Evolutionary conservation across 2,329 filamentous ascomycete genomes (phyloP).

Genomic region (Cercospora berteroae): DNA sequence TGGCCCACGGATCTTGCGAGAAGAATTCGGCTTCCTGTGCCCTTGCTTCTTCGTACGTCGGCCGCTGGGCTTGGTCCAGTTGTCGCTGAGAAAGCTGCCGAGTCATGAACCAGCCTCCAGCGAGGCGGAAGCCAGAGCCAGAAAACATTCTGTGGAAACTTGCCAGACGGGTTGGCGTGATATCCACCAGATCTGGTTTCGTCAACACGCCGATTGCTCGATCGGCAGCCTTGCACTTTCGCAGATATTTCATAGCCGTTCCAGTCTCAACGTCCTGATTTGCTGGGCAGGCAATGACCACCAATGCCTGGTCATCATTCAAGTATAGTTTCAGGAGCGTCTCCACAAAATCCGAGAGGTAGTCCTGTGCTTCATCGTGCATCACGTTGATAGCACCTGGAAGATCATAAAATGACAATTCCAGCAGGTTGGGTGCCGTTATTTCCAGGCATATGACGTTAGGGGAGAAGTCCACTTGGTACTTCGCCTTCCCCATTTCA

Average conservation of each 20-base stretch:
- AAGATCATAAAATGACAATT: conserved; percentile 80
- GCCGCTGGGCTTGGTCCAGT: conserved; percentile 37
- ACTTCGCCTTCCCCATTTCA: conserved; percentile 29
- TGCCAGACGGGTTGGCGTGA: conserved; percentile 36
- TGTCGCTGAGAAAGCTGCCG: conserved; percentile 60
- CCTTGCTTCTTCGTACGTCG: conserved; percentile 51
- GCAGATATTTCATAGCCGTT: conserved; percentile 64
- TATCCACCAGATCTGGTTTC: conserved; percentile 71
- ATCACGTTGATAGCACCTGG: conserved; percentile 77
- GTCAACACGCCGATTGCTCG: conserved; percentile 64
- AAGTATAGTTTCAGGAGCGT: conserved; percentile 63
- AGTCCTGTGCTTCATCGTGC: conserved; percentile 59
- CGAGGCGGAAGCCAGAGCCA: conserved; percentile 61
- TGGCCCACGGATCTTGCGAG: conserved; percentile 46
- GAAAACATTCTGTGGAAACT: conserved; percentile 45
- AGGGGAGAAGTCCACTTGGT: conserved; percentile 69
- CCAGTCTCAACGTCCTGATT: conserved; percentile 76
- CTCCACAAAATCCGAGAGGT: conserved; percentile 69
- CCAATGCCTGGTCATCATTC: conserved; percentile 64
- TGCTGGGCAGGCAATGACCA: conserved; percentile 75
- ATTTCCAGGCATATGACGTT: conserved; percentile 79
- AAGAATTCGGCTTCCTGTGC: conserved; percentile 55
- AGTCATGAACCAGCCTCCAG: conserved; percentile 76
- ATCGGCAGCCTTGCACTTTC: conserved; percentile 40
- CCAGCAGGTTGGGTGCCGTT: conserved; percentile 65